A percentile compares a stretch with the other conserved stretches of the same genome.
phyloP scores from a whole-genome alignment of 352 stramenopile genomes.

The Saprolegnia diclina region DNA sequence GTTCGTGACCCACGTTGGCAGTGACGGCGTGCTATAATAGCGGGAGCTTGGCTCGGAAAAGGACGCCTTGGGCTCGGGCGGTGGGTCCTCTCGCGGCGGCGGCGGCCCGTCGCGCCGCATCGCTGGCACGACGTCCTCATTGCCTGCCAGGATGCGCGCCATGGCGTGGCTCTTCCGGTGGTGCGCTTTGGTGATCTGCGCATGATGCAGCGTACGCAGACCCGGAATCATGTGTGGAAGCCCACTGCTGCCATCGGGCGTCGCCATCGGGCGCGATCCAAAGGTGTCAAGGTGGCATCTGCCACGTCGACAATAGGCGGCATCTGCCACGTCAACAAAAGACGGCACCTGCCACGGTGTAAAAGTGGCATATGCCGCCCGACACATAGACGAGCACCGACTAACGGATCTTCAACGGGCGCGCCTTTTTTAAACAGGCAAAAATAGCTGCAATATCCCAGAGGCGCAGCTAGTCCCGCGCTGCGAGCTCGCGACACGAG shows the following conservation, averaged over 20 bases:
- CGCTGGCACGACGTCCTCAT: conserved; percentile 19
- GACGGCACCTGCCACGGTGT: background rate
- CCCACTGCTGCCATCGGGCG: no score
- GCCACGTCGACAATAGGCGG: background rate
- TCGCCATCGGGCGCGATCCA: background rate
- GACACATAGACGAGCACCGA: no score
- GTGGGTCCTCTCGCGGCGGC: background rate
- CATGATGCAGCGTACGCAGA: conserved; percentile 10
- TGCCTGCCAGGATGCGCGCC: conserved; percentile 22
- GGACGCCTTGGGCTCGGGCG: no score
- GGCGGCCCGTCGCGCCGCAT: background rate
- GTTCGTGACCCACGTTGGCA: conserved; percentile 51
- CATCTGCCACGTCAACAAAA: background rate
- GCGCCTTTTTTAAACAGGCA: background rate
- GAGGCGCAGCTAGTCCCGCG: background rate
- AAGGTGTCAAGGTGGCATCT: background rate
- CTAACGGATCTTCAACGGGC: no score
- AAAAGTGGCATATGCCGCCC: background rate
- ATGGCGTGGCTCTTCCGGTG: conserved; percentile 26
- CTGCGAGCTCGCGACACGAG: no score
- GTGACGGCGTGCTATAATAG: conserved; percentile 1
- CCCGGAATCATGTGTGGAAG: background rate
- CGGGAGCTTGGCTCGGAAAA: background rate
- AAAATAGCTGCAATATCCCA: background rate
- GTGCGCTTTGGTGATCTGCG: conserved; percentile 14